Percentiles rank a stretch among this genome's conserved stretches.
phyloP scores from a whole-genome alignment of 805 yeast species.

The Myxozyma melibiosi region DNA sequence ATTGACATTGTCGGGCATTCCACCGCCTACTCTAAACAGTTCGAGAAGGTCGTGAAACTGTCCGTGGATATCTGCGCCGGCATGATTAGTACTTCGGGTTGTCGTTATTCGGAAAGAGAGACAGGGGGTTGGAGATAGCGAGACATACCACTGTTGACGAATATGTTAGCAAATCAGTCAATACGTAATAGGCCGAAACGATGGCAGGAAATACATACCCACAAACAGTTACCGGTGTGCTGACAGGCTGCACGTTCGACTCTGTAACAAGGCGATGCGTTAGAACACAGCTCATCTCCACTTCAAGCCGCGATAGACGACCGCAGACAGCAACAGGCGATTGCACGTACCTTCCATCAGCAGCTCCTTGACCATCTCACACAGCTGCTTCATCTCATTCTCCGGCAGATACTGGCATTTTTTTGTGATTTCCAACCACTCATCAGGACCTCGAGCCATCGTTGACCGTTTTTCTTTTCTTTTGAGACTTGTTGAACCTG shows the following conservation, averaged over 20 bases:
- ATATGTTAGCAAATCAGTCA: background rate
- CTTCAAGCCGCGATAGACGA: too few species aligned
- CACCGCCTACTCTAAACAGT: conserved; percentile 87
- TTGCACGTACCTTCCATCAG: conserved; percentile 68
- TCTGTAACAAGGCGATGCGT: too few species aligned
- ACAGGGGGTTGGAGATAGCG: background rate
- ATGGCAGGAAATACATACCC: conserved; percentile 45
- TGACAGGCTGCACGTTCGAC: conserved; percentile 90
- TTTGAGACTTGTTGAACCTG: too few species aligned
- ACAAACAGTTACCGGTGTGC: conserved; percentile 91
- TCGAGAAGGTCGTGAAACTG: conserved; percentile 95
- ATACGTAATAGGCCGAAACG: too few species aligned
- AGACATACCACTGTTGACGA: conserved; percentile 21
- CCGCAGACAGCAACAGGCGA: too few species aligned
- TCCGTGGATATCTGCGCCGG: conserved; percentile 80
- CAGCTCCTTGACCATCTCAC: conserved; percentile 92
- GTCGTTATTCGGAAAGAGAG: background rate
- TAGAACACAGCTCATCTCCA: background rate
- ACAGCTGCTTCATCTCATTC: conserved; percentile 91
- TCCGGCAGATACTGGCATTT: conserved; percentile 88
- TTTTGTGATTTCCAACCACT: conserved; percentile 92
- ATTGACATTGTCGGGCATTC: conserved; percentile 79
- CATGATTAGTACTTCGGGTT: background rate
- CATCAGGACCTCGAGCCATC: conserved; percentile 73
- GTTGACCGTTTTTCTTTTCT: too few species aligned